Conservation (phyloP, 2,329 filamentous ascomycete genomes). For the Lachnellula hyalina region DNA sequence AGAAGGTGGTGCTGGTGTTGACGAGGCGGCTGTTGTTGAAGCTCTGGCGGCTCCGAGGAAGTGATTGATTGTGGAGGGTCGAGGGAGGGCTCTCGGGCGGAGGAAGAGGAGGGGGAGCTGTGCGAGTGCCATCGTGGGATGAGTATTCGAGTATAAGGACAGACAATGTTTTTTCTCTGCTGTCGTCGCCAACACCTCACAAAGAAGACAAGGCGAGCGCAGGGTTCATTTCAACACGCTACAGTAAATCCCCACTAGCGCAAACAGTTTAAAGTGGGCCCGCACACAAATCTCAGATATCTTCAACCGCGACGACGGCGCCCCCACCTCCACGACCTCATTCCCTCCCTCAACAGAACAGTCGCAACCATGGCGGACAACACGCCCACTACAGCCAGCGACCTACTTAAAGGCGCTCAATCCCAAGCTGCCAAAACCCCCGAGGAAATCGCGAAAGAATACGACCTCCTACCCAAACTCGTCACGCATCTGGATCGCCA, state of each 20-base stretch:
- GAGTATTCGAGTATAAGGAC: not conserved
- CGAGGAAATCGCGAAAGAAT: constrained; percentile 44
- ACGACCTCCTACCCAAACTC: constrained; percentile 71
- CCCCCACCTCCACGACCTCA: constrained; percentile 8
- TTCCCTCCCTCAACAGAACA: constrained; percentile 9
- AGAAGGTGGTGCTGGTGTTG: constrained; percentile 11
- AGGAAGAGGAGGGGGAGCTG: constrained; percentile 28
- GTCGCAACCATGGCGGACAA: constrained; percentile 46
- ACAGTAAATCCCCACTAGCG: constrained; percentile 7
- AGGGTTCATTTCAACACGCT: constrained; percentile 2
- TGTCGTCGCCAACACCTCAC: constrained; percentile 4
- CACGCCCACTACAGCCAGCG: constrained; percentile 18
- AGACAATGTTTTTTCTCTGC: not conserved
- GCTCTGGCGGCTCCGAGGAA: constrained; percentile 21
- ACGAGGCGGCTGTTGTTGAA: constrained; percentile 10
- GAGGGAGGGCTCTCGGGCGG: constrained; percentile 28
- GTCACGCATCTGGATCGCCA: constrained; percentile 92
- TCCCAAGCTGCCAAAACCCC: constrained; percentile 38
- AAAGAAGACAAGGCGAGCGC: constrained; percentile 5
- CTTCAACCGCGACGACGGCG: not conserved
- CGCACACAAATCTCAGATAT: constrained; percentile 22
- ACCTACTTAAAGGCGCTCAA: constrained; percentile 12
- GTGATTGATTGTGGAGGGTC: constrained; percentile 23
- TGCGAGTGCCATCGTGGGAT: constrained; percentile 13
- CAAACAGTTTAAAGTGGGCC: constrained; percentile 1